Conservation (phyloP, 768 basidiomycete genomes). For the Coprinopsis marcescibilis region DNA sequence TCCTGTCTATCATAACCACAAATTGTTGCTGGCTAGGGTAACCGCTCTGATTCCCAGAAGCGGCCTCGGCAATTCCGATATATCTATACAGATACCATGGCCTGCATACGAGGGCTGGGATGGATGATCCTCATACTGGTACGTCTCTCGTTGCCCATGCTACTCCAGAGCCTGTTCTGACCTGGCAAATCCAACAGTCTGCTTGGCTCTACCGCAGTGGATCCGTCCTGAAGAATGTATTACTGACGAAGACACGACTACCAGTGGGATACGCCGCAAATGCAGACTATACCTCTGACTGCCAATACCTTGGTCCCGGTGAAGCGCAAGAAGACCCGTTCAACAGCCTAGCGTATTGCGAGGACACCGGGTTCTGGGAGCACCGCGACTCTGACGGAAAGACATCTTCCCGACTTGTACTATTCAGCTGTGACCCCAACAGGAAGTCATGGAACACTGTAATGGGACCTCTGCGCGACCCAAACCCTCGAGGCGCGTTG, state of each 20-base stretch:
- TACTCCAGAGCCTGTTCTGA: no score
- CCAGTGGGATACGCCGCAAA: slow-evolving; percentile 46
- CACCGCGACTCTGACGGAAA: slow-evolving; percentile 27
- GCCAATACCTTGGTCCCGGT: slow-evolving; percentile 28
- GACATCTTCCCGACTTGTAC: slow-evolving; percentile 39
- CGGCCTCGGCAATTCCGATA: no score
- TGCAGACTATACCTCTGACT: slow-evolving; percentile 44
- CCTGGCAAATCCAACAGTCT: slow-evolving; percentile 26
- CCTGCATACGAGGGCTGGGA: neutral
- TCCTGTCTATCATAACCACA: no score
- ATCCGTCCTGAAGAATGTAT: slow-evolving; percentile 31
- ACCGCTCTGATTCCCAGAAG: no score
- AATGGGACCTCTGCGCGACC: slow-evolving; percentile 63
- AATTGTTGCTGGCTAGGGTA: no score
- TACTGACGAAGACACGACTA: slow-evolving; percentile 37
- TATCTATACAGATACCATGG: no score
- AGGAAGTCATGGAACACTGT: slow-evolving; percentile 71
- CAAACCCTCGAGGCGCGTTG: slow-evolving; percentile 51
- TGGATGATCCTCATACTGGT: no score
- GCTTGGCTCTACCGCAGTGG: slow-evolving; percentile 41
- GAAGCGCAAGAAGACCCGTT: slow-evolving; percentile 22
- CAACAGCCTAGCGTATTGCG: slow-evolving; percentile 47
- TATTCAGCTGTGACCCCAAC: slow-evolving; percentile 47
- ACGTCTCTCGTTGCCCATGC: no score
- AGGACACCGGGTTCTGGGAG: slow-evolving; percentile 66